phyloP scores from a whole-genome alignment of 345 rosid species.

The Corchorus olitorius region DNA sequence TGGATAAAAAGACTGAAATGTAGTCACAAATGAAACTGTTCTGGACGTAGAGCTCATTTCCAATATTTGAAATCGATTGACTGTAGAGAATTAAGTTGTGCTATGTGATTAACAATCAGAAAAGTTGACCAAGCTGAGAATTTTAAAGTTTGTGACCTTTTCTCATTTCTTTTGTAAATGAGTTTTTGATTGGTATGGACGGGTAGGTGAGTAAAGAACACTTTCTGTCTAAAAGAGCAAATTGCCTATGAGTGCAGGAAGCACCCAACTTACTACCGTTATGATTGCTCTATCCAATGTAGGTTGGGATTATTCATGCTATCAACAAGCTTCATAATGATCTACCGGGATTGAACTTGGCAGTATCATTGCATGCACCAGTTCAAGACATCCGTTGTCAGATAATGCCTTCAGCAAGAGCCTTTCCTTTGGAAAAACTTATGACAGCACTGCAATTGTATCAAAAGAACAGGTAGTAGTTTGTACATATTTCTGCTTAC shows the following conservation, averaged over 20 bases:
- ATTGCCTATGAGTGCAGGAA: constrained; percentile 13
- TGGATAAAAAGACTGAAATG: no score
- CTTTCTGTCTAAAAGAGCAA: neutral
- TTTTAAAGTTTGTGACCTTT: neutral
- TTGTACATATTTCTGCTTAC: constrained; percentile 15
- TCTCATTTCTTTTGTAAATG: neutral
- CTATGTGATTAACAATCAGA: neutral
- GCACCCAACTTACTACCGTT: constrained; percentile 26
- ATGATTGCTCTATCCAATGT: constrained; percentile 27
- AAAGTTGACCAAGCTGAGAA: neutral
- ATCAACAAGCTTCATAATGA: constrained; percentile 89
- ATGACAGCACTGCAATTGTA: constrained; percentile 71
- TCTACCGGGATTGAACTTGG: constrained; percentile 91
- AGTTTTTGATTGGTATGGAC: neutral
- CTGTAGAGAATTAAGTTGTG: neutral
- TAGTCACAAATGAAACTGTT: neutral
- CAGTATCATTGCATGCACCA: constrained; percentile 97
- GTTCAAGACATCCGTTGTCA: constrained; percentile 93
- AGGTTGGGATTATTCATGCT: constrained; percentile 94
- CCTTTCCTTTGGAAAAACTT: constrained; percentile 92
- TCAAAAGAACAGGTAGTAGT: constrained; percentile 70
- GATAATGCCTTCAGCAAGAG: constrained; percentile 98
- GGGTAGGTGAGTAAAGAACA: neutral
- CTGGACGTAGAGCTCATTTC: neutral
- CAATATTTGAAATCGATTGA: neutral